phyloP scores from a whole-genome alignment of 148 eudicot genomes.

The Beta vulgaris region DNA sequence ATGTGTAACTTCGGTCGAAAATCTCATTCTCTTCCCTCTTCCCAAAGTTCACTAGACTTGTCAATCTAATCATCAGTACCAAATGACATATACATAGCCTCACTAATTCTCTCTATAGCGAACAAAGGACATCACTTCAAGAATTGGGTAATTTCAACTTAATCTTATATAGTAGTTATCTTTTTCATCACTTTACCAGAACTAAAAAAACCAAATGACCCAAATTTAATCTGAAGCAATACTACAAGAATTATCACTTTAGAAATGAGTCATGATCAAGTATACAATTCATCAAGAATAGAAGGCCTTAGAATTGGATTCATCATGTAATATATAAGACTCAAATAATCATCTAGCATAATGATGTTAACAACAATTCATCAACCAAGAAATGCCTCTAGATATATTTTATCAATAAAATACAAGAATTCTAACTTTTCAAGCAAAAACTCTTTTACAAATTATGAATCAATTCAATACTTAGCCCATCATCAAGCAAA shows the following conservation, averaged over 20 bases:
- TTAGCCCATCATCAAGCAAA: not conserved
- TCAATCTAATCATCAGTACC: constrained; percentile 1
- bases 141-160: not conserved
- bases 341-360: not conserved
- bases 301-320: not conserved
- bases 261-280: not conserved
- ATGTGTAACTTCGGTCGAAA: not conserved
- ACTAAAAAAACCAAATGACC: not conserved
- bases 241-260: not conserved
- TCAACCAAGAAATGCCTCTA: not conserved
- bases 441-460: not conserved
- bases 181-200: not conserved
- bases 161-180: not conserved
- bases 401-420: not conserved
- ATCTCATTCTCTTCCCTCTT: not conserved
- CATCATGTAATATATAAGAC: not conserved
- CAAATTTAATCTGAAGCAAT: not conserved
- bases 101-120: not conserved
- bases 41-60: not conserved
- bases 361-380: not conserved
- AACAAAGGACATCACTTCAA: not conserved
- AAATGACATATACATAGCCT: not conserved
- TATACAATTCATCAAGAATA: not conserved
- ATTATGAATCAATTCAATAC: not conserved
- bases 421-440: not conserved